Conservation (phyloP, 2,329 filamentous ascomycete genomes). For the Aspergillus puulaauensis region DNA sequence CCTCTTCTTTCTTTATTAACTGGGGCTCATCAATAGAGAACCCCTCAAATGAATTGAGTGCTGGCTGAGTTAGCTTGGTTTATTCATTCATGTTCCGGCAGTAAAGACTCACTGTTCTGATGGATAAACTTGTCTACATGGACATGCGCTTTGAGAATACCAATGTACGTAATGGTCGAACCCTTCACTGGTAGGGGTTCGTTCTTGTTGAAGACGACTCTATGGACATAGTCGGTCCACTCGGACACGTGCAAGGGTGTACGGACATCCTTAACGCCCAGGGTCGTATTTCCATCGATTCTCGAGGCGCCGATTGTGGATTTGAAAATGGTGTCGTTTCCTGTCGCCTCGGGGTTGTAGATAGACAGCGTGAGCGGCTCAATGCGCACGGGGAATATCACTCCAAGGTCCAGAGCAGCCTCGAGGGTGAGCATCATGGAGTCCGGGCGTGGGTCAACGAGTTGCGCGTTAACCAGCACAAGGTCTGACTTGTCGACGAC, state of each 20-base stretch:
- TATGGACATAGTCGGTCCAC: conserved; percentile 34
- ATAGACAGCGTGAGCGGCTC: conserved; percentile 34
- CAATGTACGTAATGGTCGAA: conserved; percentile 30
- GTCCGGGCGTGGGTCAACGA: conserved; percentile 35
- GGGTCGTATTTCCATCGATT: conserved; percentile 37
- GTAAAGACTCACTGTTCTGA: conserved; percentile 32
- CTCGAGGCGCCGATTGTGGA: conserved; percentile 22
- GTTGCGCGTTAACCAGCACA: conserved; percentile 34
- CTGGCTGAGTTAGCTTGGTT: conserved; percentile 33
- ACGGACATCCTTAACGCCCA: conserved; percentile 23
- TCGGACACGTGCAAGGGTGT: conserved; percentile 28
- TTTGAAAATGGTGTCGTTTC: conserved; percentile 29
- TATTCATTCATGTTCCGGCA: neutral
- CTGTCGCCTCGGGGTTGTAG: conserved; percentile 30
- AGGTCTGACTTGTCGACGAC: conserved; percentile 39
- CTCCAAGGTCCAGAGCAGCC: conserved; percentile 37
- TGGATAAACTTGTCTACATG: conserved; percentile 34
- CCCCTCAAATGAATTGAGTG: conserved; percentile 52
- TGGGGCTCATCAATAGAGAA: conserved; percentile 49
- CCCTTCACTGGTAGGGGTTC: conserved; percentile 28
- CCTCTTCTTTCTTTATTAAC: conserved; percentile 40
- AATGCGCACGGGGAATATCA: conserved; percentile 37
- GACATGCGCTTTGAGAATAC: conserved; percentile 33
- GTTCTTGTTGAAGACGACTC: conserved; percentile 29
- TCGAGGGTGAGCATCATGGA: conserved; percentile 33